phyloP scores from a whole-genome alignment of 2,329 filamentous ascomycete species.

The Exophiala calicioides region DNA sequence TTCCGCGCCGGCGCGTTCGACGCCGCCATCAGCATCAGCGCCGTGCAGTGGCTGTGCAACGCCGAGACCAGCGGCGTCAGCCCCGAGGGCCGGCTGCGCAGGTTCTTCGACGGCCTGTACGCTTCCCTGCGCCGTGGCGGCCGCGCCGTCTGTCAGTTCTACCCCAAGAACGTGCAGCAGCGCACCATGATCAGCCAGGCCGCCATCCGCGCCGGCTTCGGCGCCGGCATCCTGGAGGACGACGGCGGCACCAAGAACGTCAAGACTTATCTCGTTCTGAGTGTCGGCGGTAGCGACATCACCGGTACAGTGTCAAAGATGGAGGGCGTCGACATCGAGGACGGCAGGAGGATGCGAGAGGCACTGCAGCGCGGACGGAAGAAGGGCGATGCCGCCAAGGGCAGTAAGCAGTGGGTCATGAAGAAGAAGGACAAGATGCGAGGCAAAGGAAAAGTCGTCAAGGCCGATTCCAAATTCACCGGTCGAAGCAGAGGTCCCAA shows the following conservation, averaged over 20 bases:
- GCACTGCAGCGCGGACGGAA: constrained; percentile 47
- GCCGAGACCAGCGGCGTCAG: constrained; percentile 69
- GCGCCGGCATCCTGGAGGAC: constrained; percentile 90
- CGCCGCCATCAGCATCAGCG: constrained; percentile 89
- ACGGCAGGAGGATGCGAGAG: constrained; percentile 57
- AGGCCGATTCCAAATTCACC: constrained; percentile 88
- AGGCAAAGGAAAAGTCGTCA: constrained; percentile 90
- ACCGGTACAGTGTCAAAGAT: constrained; percentile 86
- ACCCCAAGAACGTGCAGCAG: constrained; percentile 92
- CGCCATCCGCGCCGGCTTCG: constrained; percentile 91
- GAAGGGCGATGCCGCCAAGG: constrained; percentile 52
- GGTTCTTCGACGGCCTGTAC: constrained; percentile 94
- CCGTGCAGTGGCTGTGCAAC: constrained; percentile 98
- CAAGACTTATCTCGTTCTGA: constrained; percentile 94
- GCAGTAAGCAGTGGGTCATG: constrained; percentile 53
- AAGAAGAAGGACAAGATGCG: constrained; percentile 88
- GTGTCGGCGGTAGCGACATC: constrained; percentile 85
- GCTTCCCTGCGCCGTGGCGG: constrained; percentile 79
- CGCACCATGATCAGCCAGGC: constrained; percentile 88
- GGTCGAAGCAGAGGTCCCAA: constrained; percentile 79
- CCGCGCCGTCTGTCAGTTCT: constrained; percentile 93
- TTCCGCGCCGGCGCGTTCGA: constrained; percentile 93
- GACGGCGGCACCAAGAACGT: constrained; percentile 94
- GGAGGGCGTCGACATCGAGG: constrained; percentile 81
- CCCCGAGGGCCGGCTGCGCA: constrained; percentile 71